Conservation (phyloP, 2,329 filamentous ascomycete species). For the Cladophialophora immunda region DNA sequence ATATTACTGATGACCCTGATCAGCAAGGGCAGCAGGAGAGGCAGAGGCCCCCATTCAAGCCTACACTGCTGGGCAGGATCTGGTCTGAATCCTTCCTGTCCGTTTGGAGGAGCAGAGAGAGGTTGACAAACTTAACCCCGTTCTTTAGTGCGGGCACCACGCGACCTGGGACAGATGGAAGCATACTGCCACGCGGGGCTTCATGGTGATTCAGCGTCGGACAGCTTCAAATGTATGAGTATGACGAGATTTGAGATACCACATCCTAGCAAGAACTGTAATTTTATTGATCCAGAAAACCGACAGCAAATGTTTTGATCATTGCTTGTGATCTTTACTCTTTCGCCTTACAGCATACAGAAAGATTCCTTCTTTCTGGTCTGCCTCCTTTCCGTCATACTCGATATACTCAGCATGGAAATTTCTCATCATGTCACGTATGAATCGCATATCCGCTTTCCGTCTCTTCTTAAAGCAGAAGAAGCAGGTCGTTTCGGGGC, state of each 20-base stretch:
- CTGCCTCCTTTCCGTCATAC: slow-evolving; percentile 64
- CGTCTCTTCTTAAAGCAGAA: slow-evolving; percentile 97
- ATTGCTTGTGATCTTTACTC: slow-evolving; percentile 12
- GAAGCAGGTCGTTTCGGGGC: slow-evolving; percentile 71
- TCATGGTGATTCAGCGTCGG: not conserved
- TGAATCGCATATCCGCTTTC: slow-evolving; percentile 78
- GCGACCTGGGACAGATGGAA: not conserved
- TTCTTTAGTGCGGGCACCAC: slow-evolving; percentile 18
- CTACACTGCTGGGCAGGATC: not conserved
- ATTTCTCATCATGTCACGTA: slow-evolving; percentile 73
- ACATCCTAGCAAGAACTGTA: slow-evolving; percentile 9
- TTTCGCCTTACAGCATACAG: slow-evolving; percentile 55
- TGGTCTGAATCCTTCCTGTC: slow-evolving; percentile 31
- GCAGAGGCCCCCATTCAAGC: not conserved
- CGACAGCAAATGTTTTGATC: not conserved
- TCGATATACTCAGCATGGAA: slow-evolving; percentile 70
- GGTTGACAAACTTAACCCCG: slow-evolving; percentile 23
- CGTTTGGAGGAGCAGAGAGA: slow-evolving; percentile 31
- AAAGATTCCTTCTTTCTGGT: slow-evolving; percentile 66
- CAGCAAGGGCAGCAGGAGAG: not conserved
- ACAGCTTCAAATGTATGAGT: slow-evolving; percentile 17
- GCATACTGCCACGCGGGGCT: not conserved
- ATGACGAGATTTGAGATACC: slow-evolving; percentile 28
- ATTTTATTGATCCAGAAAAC: not conserved
- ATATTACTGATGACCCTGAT: slow-evolving; percentile 37